These are phyloP conservation scores for Wickerhamomyces alni DNA, from an alignment of 805 yeast genomes.

Conservation along the genomic window DNA sequence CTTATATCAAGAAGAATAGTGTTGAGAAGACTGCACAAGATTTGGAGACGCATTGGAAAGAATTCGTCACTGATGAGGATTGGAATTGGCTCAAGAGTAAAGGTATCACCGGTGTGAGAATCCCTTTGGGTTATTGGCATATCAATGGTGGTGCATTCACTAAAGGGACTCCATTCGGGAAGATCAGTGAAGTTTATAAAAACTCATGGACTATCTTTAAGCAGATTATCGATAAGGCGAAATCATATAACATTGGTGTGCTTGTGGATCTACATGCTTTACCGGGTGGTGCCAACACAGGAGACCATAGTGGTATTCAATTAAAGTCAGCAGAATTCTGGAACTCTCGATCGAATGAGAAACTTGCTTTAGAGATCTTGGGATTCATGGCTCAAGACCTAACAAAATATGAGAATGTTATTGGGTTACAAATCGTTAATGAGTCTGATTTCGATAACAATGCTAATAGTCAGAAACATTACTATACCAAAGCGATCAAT, in stretches of 20 bases:
- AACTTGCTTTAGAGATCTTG: slow-evolving; percentile 43
- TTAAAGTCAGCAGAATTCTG: slow-evolving; percentile 62
- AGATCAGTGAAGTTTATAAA: slow-evolving; percentile 49
- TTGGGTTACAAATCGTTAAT: slow-evolving; percentile 81
- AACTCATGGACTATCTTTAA: slow-evolving; percentile 68
- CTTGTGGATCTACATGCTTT: slow-evolving; percentile 82
- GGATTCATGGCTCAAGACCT: slow-evolving; percentile 61
- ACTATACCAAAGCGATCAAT: slow-evolving; percentile 59
- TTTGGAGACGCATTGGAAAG: slow-evolving; percentile 61
- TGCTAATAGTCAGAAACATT: slow-evolving; percentile 46
- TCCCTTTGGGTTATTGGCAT: slow-evolving; percentile 92
- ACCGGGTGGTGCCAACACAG: slow-evolving; percentile 89
- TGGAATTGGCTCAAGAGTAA: slow-evolving; percentile 68
- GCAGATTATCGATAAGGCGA: slow-evolving; percentile 55
- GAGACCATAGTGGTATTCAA: slow-evolving; percentile 75
- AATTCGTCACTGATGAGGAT: slow-evolving; percentile 59
- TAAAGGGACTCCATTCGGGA: slow-evolving; percentile 56
- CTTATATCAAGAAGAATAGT: slow-evolving; percentile 43
- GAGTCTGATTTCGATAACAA: slow-evolving; percentile 66
- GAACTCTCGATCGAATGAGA: slow-evolving; percentile 36
- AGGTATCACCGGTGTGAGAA: slow-evolving; percentile 75
- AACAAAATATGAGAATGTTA: slow-evolving; percentile 53
- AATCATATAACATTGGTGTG: slow-evolving; percentile 56
- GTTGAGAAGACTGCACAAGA: slow-evolving; percentile 44
- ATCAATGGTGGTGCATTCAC: slow-evolving; percentile 58